These are phyloP conservation scores for Cutaneotrichosporon daszewskae DNA, from an alignment of 1,284 basidiomycete genomes.

Conservation along the genomic window DNA sequence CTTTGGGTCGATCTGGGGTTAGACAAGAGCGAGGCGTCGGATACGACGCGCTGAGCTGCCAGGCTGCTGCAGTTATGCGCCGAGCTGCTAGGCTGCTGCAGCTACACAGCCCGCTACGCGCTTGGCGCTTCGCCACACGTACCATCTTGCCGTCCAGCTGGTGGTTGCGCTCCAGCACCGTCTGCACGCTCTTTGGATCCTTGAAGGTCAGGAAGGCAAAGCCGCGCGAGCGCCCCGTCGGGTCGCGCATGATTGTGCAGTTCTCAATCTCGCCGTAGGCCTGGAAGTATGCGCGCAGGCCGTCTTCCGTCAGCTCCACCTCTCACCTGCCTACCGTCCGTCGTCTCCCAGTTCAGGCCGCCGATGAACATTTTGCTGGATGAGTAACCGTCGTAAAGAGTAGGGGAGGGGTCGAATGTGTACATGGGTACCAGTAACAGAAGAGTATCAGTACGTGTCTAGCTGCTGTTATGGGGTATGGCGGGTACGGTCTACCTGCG, in stretches of 20 bases:
- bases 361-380: conserved; percentile 99
- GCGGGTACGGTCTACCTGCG: conserved; percentile 11
- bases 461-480: conserved; percentile 2
- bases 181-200: conserved; percentile 77
- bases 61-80: not conserved
- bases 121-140: conserved; percentile 35
- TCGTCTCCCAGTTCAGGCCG: conserved; percentile 94
- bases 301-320: conserved; percentile 53
- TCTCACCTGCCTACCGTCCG: conserved; percentile 60
- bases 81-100: too few species aligned
- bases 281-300: conserved; percentile 74
- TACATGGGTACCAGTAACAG: too few species aligned
- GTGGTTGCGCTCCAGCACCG: conserved; percentile 83
- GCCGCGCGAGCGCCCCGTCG: conserved; percentile 79
- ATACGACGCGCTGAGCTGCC: too few species aligned
- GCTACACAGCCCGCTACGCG: too few species aligned
- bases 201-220: conserved; percentile 93
- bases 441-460: conserved; percentile 13
- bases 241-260: conserved; percentile 93
- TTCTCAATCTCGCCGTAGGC: conserved; percentile 88
- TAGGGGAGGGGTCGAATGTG: too few species aligned
- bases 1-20: conserved; percentile 94
- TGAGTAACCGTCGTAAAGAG: too few species aligned
- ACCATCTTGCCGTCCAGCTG: conserved; percentile 90
- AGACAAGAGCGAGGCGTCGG: not conserved